Base-by-base conservation (phyloP, 345 rosid species). In the Orychophragmus violaceus region DNA sequence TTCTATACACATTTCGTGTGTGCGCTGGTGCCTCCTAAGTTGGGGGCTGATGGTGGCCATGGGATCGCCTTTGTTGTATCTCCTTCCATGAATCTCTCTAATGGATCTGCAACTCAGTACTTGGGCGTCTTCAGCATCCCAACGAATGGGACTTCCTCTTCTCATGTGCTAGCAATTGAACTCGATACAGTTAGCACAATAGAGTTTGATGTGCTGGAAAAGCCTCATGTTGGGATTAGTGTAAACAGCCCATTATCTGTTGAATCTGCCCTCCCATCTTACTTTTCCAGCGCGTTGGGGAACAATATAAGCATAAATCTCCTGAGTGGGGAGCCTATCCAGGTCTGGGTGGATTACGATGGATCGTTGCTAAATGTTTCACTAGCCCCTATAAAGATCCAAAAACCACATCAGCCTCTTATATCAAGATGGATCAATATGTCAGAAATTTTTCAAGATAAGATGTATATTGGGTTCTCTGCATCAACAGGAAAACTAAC, bases 381-480 rank as follows among this genome's bases (percentile, higher is more conserved):
- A 0, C 14, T 83, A 30, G 84, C 87, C 46, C 80, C 84, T 4
- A 1, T 32, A 1, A 10, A 32, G 8, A 3, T 30, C 1, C 5
- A 24, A 8, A 80, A 82, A 22, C 93, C 89, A 6, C 36, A 21
- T 1, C 35, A 0, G 30, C 86, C 93, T 9, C 83, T 89, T 42
- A 6, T 89, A 33, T 84, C 89, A 55, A 22, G 27, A 60, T 0
- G 27, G 7, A 22, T 68, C 6, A 75, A 83, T 83, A 61, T 83
- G 6, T 83, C 85, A 16, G 51, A 74, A 1, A 1, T 46, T 7
- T 55, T 89, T 64, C 22, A 55, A 51, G 66, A 76, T 1, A 29
- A 44, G 3, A 59, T 82, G 84, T 81, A 35, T 50, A 76, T 83
- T 10, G 96, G 93, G 8, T 81, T 86, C 77, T 82, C 87, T n/a